Evolutionary conservation across 345 rosid species (phyloP), one percentile per base, ranked within the genome.

Genomic region (Excoecaria cochinchinensis): DNA sequence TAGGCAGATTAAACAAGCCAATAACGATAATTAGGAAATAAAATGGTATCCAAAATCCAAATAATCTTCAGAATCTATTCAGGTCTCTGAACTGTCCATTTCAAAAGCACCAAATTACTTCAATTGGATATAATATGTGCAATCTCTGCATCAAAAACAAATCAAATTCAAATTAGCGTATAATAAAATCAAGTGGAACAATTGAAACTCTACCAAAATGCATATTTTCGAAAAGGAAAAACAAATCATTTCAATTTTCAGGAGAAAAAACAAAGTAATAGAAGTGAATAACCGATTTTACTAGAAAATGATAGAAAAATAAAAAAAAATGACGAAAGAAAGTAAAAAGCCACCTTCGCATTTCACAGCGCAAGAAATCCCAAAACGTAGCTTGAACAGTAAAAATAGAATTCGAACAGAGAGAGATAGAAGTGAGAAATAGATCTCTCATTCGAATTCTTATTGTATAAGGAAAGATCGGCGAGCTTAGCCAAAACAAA

Each of bases 41-140:
- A 64, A 39, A 1, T 25, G 48, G 15, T 46, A 24, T 58, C 67
- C 67, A 10, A 72, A 59, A 71, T n/a, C 66, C 38, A 71, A 8
- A 31, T 31, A 39, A 70, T 19, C 24, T 47, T 4, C 19, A 12
- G 75, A 15, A 44, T 40, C 38, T n/a, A 14, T 46, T 68, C 11
- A 75, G 6, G 73, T 68, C 39, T 75, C 68, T 67, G 67, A 42
- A 15, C 73, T 6, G 22, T 68, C 78, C 78, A 75, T 75, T 68
- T 22, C 19, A 48, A 42, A 50, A 12, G 56, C 51, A 36, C 8
- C 6, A 16, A 62, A 14, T 63, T 40, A 5, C 31, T 42, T 13
- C 57, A 44, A 31, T n/a, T 21, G 22, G 1, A 31, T 31, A 31
- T 31, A 31, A 31, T 3, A 14, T 15, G 39, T 3, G 4, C n/a